phyloP scores from a whole-genome alignment of 2,329 filamentous ascomycete genomes.

The Gaeumannomyces tritici region DNA sequence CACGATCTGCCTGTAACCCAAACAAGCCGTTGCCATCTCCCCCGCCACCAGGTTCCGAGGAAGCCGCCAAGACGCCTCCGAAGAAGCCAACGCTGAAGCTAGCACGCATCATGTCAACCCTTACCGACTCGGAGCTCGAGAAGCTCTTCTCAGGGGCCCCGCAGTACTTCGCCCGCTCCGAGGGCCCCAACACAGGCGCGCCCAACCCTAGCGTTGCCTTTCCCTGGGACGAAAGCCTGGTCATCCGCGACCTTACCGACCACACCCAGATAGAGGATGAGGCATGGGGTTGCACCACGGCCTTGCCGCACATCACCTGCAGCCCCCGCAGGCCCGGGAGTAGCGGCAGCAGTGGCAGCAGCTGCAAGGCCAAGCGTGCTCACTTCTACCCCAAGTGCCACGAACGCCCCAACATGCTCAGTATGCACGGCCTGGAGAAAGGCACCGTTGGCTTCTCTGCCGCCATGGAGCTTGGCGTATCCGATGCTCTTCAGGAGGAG shows the following conservation, averaged over 20 bases:
- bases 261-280: slow-evolving; percentile 53
- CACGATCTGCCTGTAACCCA: slow-evolving; percentile 31
- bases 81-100: slow-evolving; percentile 37
- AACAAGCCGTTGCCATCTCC: slow-evolving; percentile 50
- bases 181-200: slow-evolving; percentile 49
- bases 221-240: slow-evolving; percentile 54
- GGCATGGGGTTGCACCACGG: slow-evolving; percentile 53
- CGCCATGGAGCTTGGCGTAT: slow-evolving; percentile 54
- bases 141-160: slow-evolving; percentile 69
- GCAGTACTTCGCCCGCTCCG: slow-evolving; percentile 55
- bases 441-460: slow-evolving; percentile 62
- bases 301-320: slow-evolving; percentile 51
- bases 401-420: slow-evolving; percentile 62
- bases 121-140: slow-evolving; percentile 51
- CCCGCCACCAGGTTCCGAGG: slow-evolving; percentile 32
- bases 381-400: slow-evolving; percentile 50
- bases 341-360: slow-evolving; percentile 8
- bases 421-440: slow-evolving; percentile 61
- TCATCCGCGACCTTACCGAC: slow-evolving; percentile 55
- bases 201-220: slow-evolving; percentile 56
- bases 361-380: slow-evolving; percentile 33
- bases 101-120: slow-evolving; percentile 48
- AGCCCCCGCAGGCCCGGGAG: slow-evolving; percentile 19
- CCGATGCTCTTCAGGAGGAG: slow-evolving; percentile 54
- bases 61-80: slow-evolving; percentile 25